Base-by-base conservation (phyloP, 257 asterid species). In the Ajuga chamaepitys region DNA sequence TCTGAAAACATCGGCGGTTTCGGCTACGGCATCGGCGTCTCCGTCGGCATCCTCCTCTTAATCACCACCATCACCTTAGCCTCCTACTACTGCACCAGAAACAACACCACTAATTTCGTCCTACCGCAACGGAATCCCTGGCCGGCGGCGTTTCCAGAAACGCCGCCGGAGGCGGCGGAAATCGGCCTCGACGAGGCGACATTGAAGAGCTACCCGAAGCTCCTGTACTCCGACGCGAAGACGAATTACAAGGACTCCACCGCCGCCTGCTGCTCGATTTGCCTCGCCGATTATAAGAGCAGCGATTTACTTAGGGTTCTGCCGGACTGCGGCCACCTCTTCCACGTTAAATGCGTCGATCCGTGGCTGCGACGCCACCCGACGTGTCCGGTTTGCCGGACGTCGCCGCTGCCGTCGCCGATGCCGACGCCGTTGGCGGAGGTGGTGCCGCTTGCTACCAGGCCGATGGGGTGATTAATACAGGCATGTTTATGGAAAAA, bases 331-430 rank as follows among this genome's bases (percentile, higher is more conserved):
- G 85, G 88, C 22, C 98, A 92, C 55, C 72, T 87, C 10, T 92
- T 89, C 71, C 98, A 92, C 65, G 60, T 85, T 7, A 85, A 70
- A 58, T 92, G 98, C 53, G 89, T 92, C 24, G 96, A 92, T 55
- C 93, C 90, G 5, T 92, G 98, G 98, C 77, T 92, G 66, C 78
- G 95, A 69, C 75, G 68, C 68, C 91, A 92, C 76, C 97, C 98
- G 0, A 89, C 98, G 4, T 92, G 98, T 44, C 98, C 98, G 0
- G 80, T 92, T 2, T 92, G 98, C 76, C 82, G 98, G 45, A 92
- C 95, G 0, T 89, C 98, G 30, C 97, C 98, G 6, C 6, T 86
- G 76, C 95, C 95, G 30, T 67, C 96, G 50, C 98, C 98, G 44
- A 25, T 81, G 17, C 47, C 95, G 0, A 91, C 98, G 46, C 98